Conservation (phyloP, 352 stramenopile genomes). For the Pythium rishiriense region DNA sequence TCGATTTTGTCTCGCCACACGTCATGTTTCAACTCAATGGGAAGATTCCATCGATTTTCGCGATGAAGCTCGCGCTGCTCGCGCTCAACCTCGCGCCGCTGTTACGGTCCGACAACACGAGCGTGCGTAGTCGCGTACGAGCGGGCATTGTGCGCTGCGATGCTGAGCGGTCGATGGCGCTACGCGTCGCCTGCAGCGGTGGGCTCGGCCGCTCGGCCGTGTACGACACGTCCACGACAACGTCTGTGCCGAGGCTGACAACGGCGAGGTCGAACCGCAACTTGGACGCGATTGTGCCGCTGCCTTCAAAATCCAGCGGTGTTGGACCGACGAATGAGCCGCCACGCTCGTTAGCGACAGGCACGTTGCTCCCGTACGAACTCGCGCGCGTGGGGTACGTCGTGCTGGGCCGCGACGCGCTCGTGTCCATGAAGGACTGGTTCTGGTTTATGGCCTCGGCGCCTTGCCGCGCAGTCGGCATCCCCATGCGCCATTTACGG, state of each 20-base stretch:
- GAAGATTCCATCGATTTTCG: conserved; percentile 24
- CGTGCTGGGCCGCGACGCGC: conserved; percentile 17
- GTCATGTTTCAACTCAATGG: conserved; percentile 34
- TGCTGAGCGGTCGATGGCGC: conserved; percentile 29
- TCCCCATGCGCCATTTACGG: conserved; percentile 17
- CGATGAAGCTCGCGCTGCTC: conserved; percentile 31
- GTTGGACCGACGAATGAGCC: too few species aligned
- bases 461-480: conserved; percentile 5
- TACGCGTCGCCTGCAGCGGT: conserved; percentile 29
- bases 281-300: conserved; percentile 16
- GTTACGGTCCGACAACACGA: conserved; percentile 18
- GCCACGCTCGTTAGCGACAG: too few species aligned
- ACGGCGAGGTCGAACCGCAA: conserved; percentile 34
- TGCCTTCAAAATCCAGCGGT: too few species aligned
- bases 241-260: not conserved
- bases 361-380: conserved; percentile 19
- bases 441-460: conserved; percentile 19
- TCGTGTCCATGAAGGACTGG: conserved; percentile 28
- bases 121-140: conserved; percentile 13
- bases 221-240: not conserved
- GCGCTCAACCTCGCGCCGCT: conserved; percentile 30
- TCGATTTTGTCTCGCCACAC: conserved; percentile 28
- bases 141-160: conserved; percentile 15
- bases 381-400: conserved; percentile 16
- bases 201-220: conserved; percentile 27